Base-by-base conservation (phyloP, 73 alveolate species). In the Blepharisma stoltei region DNA sequence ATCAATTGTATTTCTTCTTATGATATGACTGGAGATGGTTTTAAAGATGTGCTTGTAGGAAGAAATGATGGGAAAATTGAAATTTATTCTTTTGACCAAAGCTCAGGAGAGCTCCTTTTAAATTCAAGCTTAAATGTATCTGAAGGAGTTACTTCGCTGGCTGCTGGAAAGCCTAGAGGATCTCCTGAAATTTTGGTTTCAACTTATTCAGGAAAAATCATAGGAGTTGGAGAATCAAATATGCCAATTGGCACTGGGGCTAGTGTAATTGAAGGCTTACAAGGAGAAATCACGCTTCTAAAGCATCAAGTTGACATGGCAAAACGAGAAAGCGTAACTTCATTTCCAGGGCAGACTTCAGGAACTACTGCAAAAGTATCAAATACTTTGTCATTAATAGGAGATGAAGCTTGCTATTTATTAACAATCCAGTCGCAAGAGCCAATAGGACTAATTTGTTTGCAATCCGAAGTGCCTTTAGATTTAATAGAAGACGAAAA, bases 141-240 rank as follows among this genome's bases (percentile, higher is more conserved):
- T 14, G 79, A 69, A 69, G 41, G 75, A 7, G 27, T 69, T 14
- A 69, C 79, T n/a, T 14, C 67, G 1, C 4, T 69, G 14, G 76
- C 20, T 7, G 14, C 46, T 69, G 79, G 55, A 37, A 46, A 44
- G 14, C 79, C 18, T 69, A 11, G 14, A 69, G 79, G 65, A 1
- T 7, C 11, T 9, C 79, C 79, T 1, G 79, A 69, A 20, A 14
- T 69, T 9, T 38, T 69, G 2, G 11, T 69, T 9, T 44, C 79
- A 69, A 69, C 79, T 14, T 69, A 69, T 69, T 44, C 67, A 9
- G 79, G 79, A n/a, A 69, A 69, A 46, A 46, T 69, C 0, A 0
- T 69, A 0, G 79, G 79, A 38, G 14, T 69, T 11, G 37, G 46
- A 46, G 79, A 69, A 7, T 20, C 67, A n/a, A 14, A 52, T n/a